These are phyloP conservation scores for Pisolithus tinctorius DNA, from an alignment of 768 basidiomycete genomes.

Conservation along the genomic window DNA sequence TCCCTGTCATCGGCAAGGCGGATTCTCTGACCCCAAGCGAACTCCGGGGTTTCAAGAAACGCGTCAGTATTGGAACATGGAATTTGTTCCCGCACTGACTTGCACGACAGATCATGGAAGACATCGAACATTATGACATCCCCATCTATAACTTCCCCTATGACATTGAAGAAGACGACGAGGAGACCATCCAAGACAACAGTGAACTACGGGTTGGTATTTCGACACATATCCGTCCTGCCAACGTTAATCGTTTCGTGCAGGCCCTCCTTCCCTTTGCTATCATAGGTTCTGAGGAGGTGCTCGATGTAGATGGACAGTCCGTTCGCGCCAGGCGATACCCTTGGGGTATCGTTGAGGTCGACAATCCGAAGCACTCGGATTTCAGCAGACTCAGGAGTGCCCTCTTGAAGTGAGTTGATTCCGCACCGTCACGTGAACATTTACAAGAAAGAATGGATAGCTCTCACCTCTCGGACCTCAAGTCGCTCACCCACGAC, in stretches of 20 bases:
- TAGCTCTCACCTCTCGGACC: conserved; percentile 90
- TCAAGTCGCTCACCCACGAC: conserved; percentile 93
- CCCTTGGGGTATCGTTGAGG: conserved; percentile 98
- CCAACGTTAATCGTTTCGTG: conserved; percentile 4
- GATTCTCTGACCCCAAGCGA: conserved; percentile 93
- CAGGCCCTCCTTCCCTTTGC: conserved; percentile 93
- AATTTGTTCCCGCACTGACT: conserved; percentile 3
- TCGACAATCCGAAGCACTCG: conserved; percentile 99
- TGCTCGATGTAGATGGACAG: conserved; percentile 89
- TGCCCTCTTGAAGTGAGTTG: conserved; percentile 76
- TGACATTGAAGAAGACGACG: conserved; percentile 98
- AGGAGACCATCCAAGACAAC: conserved; percentile 97
- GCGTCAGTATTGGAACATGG: conserved; percentile 40
- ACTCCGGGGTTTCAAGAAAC: conserved; percentile 92
- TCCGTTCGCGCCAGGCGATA: conserved; percentile 90
- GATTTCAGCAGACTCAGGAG: conserved; percentile 92
- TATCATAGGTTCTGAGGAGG: conserved; percentile 95
- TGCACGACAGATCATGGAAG: conserved; percentile 84
- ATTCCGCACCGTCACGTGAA: background rate
- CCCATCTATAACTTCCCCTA: conserved; percentile 99
- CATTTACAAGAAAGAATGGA: conserved; percentile 5
- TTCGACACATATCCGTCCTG: background rate
- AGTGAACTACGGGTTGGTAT: conserved; percentile 78
- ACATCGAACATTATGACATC: conserved; percentile 97
- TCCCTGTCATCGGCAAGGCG: conserved; percentile 95